These are phyloP conservation scores for Hysterium pulicare DNA, from an alignment of 2,329 filamentous ascomycete species.

Conservation along the genomic window DNA sequence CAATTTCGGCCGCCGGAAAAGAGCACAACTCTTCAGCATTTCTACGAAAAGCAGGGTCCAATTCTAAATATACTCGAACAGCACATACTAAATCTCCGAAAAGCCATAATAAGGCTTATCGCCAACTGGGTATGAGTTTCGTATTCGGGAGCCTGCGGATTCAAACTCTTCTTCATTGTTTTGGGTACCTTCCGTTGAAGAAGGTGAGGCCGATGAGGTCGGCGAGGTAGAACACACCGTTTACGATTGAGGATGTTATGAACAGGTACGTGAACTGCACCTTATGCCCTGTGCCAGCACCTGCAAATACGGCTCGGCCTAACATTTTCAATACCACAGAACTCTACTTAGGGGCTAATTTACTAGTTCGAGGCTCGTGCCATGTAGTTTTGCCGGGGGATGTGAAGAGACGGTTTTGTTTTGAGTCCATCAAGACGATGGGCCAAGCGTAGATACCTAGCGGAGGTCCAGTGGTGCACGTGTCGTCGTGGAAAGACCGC, in stretches of 20 bases:
- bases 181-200: slow-evolving; percentile 3
- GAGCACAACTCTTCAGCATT: slow-evolving; percentile 2
- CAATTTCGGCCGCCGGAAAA: background rate
- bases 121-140: slow-evolving; percentile 3
- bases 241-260: slow-evolving; percentile 2
- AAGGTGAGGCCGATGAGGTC: slow-evolving; percentile 3
- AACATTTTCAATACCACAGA: too few relatives aligned
- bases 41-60: background rate
- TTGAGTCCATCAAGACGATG: too few relatives aligned
- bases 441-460: too few relatives aligned
- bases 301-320: slow-evolving; percentile 1
- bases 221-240: background rate
- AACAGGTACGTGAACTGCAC: slow-evolving; percentile 1
- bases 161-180: slow-evolving; percentile 1
- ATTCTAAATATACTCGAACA: slow-evolving; percentile 1
- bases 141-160: background rate
- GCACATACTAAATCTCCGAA: slow-evolving; percentile 1
- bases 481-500: too few relatives aligned
- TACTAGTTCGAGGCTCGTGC: too few relatives aligned
- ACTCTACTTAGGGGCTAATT: too few relatives aligned
- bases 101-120: background rate
- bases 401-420: too few relatives aligned
- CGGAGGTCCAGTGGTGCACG: too few relatives aligned
- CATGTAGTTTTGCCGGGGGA: too few relatives aligned
- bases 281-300: slow-evolving; percentile 3